Evolutionary conservation across 345 rosid species (phyloP), one percentile per base, ranked within the genome.

Genomic region (Iberis pinnata): DNA sequence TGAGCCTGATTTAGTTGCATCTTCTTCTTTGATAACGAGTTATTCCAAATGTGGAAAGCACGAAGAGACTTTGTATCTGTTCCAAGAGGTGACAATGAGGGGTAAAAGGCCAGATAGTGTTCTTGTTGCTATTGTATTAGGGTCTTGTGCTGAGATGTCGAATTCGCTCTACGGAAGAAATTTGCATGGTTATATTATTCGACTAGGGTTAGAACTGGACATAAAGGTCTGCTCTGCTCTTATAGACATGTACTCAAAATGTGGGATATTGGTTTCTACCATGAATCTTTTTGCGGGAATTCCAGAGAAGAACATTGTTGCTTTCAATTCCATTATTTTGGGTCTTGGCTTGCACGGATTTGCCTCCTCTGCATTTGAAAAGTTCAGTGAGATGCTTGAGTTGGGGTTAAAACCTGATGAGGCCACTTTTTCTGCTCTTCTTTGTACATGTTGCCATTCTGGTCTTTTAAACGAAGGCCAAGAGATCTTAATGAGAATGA

Each of bases 211-310:
- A 48, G 79, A 82, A 62, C 53, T 60, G 9, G 65, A 77, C 65
- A 44, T 83, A 49, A 73, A 75, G 75, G 84, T 87, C 29, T 75
- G 76, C 41, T 87, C 93, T 69, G 75, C 84, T 41, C 84, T 90
- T 4, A 49, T 83, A 41, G 82, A 83, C 75, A 78, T 88, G 95
- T 87, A 88, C 47, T 70, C 76, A 42, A 90, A 90, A 71, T 84
- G 89, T 65, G 98, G 96, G 25, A 51, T 67, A 53, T 14, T 82
- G 65, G 65, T 46, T 53, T 70, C 58, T 14, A 85, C 79, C 4
- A 73, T 76, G 64, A 72, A 12, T 35, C 65, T 77, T 56, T 90
- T 84, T 27, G 58, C 56, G 13, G 61, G 31, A 45, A 79, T 75
- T 74, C 51, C 70, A 1, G 68, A 72, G 44, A 68, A 69, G 39